Base-by-base conservation (phyloP, 1,139 yeast species). In the Sugiyamaella neomexicana region DNA sequence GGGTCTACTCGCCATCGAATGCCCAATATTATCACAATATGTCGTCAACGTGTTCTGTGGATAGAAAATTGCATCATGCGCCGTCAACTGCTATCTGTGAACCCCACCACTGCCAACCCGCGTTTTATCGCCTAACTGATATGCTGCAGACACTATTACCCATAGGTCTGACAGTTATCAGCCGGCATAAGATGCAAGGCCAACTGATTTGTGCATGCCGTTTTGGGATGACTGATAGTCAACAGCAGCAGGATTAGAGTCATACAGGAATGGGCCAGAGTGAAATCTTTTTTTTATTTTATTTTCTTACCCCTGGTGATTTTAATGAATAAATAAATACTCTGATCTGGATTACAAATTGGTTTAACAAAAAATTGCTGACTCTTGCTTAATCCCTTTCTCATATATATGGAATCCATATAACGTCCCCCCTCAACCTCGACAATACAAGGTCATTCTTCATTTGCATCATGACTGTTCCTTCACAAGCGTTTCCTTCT, bases 401-500 rank as follows among this genome's bases (percentile, higher is more conserved):
- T 37, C 10, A 37, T 13, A 37, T n/a, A 16, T 17, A 13, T 10
- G 43, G 17, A 39, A n/a, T 32, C 31, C 29, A 29, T 7, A 15
- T n/a, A 27, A 42, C 6, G 8, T n/a, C 34, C 10, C 34, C 10
- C 7, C 34, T 3, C 25, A n/a, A n/a, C n/a, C n/a, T 12, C 32
- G 17, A n/a, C 31, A 41, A 2, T 15, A 13, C 23, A 27, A 15
- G 13, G 34, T 42, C 44, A 25, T 31, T 40, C 34, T 8, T 44
- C 17, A 7, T 44, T 44, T 44, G 38, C 20, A n/a, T 23, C 27
- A 47, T 47, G 51, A 38, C 44, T 39, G 45, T 17, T 31, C 51
- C 51, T 32, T 38, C 50, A 12, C 56, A 31, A n/a, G 58, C 68
- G 27, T 68, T 68, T 53, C 67, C 62, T n/a, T 59, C 61, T 29